Conservation (phyloP, 2,329 filamentous ascomycete species). For the Fusarium nygamai region DNA sequence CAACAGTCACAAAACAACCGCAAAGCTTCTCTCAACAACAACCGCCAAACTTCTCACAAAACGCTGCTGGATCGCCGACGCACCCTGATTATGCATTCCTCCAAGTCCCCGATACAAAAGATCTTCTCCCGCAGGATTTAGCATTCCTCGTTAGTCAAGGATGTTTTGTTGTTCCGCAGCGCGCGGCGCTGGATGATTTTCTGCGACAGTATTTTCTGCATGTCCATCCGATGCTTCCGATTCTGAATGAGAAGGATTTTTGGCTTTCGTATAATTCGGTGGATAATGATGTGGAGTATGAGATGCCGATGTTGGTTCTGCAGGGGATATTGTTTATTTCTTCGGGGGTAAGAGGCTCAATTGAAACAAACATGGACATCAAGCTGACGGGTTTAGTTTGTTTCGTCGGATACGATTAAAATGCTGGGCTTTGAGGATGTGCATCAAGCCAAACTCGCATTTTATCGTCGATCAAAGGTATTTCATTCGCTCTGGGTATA, state of each 20-base stretch:
- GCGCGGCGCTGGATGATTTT: constrained; percentile 41
- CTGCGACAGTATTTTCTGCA: constrained; percentile 43
- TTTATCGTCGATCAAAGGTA: constrained; percentile 40
- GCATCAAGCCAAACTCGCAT: constrained; percentile 38
- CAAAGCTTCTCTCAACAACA: background rate
- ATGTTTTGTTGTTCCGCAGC: constrained; percentile 40
- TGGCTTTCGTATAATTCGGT: constrained; percentile 37
- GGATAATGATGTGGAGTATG: background rate
- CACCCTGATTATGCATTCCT: constrained; percentile 39
- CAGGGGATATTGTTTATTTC: constrained; percentile 40
- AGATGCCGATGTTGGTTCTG: constrained; percentile 37
- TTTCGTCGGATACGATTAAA: constrained; percentile 31
- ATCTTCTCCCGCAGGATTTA: constrained; percentile 37
- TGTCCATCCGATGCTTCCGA: constrained; percentile 44
- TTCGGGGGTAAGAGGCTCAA: constrained; percentile 16
- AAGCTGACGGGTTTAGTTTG: constrained; percentile 20
- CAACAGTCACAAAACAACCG: background rate
- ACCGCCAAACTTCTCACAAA: background rate
- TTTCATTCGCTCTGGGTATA: no score
- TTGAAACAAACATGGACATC: rapidly evolving
- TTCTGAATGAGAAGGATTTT: constrained; percentile 40
- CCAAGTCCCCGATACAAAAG: constrained; percentile 31
- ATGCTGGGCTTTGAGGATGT: constrained; percentile 36
- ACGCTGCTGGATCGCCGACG: background rate
- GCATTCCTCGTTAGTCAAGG: constrained; percentile 41